These are phyloP conservation scores for Aspergillus quadricinctus DNA, from an alignment of 2,329 filamentous ascomycete genomes.

Conservation along the genomic window DNA sequence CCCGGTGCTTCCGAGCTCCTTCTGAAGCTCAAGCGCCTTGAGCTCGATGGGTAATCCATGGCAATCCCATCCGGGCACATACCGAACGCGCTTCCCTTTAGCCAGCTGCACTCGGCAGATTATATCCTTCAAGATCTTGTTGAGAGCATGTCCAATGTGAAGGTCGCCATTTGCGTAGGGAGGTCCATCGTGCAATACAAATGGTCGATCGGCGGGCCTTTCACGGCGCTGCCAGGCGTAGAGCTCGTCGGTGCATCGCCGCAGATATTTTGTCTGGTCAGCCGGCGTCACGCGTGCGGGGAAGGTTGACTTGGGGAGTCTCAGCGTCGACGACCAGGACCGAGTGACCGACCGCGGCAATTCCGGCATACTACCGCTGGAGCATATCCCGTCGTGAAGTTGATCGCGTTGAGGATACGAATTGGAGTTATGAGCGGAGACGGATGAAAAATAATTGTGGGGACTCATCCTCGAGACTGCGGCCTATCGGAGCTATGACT, in stretches of 20 bases:
- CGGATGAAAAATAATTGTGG: background rate
- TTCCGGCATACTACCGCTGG: constrained; percentile 35
- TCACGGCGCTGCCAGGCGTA: constrained; percentile 75
- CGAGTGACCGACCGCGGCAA: constrained; percentile 33
- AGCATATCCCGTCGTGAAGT: constrained; percentile 20
- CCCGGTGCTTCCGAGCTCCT: constrained; percentile 26
- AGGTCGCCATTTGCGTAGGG: constrained; percentile 92
- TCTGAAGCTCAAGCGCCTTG: constrained; percentile 71
- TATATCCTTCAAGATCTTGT: constrained; percentile 96
- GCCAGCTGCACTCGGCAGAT: constrained; percentile 77
- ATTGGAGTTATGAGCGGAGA: background rate
- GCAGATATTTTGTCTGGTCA: constrained; percentile 57
- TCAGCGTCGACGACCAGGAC: constrained; percentile 69
- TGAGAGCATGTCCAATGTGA: constrained; percentile 90
- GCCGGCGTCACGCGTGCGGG: constrained; percentile 47
- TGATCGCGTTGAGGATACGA: background rate
- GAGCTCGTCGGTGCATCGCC: constrained; percentile 76
- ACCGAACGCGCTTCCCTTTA: constrained; percentile 70
- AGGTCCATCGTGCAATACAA: constrained; percentile 89
- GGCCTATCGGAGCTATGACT: background rate
- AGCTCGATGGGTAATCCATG: constrained; percentile 96
- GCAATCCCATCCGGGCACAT: constrained; percentile 94
- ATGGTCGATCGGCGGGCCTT: constrained; percentile 55
- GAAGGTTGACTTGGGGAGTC: constrained; percentile 70
- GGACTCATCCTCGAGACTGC: too few species aligned